These are phyloP conservation scores for Miamiensis avidus DNA, from an alignment of 169 alveolate species.

Conservation along the genomic window DNA sequence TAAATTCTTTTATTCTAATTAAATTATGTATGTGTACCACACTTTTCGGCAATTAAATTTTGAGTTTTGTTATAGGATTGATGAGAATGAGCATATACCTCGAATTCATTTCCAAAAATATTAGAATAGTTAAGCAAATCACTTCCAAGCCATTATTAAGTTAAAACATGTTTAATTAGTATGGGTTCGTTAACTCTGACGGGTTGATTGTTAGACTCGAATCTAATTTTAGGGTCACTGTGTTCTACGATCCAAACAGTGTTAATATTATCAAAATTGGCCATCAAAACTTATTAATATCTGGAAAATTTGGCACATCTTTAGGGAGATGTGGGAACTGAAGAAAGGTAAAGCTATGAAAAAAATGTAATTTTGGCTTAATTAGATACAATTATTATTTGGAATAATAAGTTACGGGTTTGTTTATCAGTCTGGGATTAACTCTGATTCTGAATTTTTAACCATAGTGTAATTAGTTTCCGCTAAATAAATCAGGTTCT, in stretches of 20 bases:
- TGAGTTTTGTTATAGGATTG: constrained; percentile 38
- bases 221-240: constrained; percentile 41
- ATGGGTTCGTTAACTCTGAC: constrained; percentile 29
- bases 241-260: constrained; percentile 45
- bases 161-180: constrained; percentile 34
- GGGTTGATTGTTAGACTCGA: constrained; percentile 41
- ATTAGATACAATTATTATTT: neutral
- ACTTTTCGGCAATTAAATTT: constrained; percentile 44
- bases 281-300: constrained; percentile 31
- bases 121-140: constrained; percentile 31
- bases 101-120: constrained; percentile 41
- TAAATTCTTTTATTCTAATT: too few species aligned
- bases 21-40: neutral
- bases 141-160: constrained; percentile 48
- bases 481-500: constrained; percentile 23
- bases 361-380: neutral
- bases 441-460: constrained; percentile 39
- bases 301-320: constrained; percentile 48
- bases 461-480: constrained; percentile 41
- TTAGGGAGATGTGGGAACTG: constrained; percentile 33
- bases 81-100: constrained; percentile 38
- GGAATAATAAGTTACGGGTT: constrained; percentile 12
- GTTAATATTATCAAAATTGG: constrained; percentile 25
- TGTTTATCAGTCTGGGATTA: constrained; percentile 32
- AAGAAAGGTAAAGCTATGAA: constrained; percentile 24